Conservation (phyloP, 768 basidiomycete genomes). For the Russula compacta region DNA sequence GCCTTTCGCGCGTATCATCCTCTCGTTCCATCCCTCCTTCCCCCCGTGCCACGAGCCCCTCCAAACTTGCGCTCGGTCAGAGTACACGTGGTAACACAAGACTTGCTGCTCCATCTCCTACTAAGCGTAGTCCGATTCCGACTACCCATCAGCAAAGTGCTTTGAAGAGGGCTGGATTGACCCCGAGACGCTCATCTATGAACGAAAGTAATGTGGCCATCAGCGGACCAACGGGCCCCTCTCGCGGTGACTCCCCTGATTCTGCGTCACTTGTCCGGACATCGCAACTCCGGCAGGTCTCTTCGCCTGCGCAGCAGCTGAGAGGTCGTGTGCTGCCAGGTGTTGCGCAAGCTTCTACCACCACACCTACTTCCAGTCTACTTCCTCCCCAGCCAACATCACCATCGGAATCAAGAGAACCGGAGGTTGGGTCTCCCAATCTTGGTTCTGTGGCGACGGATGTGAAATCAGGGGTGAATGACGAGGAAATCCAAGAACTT, state of each 20-base stretch:
- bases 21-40: conserved; percentile 17
- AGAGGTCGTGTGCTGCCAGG: conserved; percentile 8
- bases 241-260: conserved; percentile 26
- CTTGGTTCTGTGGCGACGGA: neutral
- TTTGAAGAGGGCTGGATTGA: conserved; percentile 20
- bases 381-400: conserved; percentile 10
- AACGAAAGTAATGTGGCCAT: conserved; percentile 25
- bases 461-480: conserved; percentile 26
- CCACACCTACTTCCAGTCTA: neutral
- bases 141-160: neutral
- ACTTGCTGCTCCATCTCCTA: conserved; percentile 40
- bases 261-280: conserved; percentile 19
- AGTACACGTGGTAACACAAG: conserved; percentile 6
- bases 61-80: conserved; percentile 11
- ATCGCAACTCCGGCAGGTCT: conserved; percentile 28
- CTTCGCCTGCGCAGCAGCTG: conserved; percentile 24
- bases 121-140: conserved; percentile 36
- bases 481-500: conserved; percentile 67
- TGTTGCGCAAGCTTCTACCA: conserved; percentile 14
- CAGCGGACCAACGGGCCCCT: conserved; percentile 27
- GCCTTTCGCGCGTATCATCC: conserved; percentile 12
- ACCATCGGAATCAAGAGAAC: neutral
- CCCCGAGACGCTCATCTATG: conserved; percentile 36
- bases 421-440: neutral
- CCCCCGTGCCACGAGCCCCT: conserved; percentile 13